A percentile compares a stretch with the other conserved stretches of the same genome.
phyloP scores from a whole-genome alignment of 1,284 basidiomycete genomes.

The Bjerkandera adusta region DNA sequence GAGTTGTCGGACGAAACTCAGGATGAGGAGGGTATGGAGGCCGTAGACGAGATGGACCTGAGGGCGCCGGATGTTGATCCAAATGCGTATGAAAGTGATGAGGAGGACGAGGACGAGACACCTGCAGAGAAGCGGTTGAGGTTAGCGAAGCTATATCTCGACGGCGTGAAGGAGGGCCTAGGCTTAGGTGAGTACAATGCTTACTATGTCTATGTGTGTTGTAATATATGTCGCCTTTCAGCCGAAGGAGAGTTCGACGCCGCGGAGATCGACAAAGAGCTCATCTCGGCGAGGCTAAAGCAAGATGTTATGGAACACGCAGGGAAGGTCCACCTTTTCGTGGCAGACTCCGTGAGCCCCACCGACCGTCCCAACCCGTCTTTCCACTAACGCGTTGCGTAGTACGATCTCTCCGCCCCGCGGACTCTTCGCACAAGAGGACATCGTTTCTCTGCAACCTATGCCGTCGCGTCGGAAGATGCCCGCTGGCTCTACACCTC shows the following conservation, averaged over 20 bases:
- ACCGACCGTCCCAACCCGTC: background rate
- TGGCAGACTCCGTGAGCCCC: slow-evolving; percentile 62
- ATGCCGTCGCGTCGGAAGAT: slow-evolving; percentile 70
- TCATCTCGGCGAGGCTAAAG: slow-evolving; percentile 87
- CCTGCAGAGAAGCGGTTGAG: slow-evolving; percentile 92
- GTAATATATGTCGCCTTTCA: slow-evolving; percentile 23
- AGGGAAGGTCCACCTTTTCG: slow-evolving; percentile 81
- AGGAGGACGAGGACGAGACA: slow-evolving; percentile 87
- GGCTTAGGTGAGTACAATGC: slow-evolving; percentile 52
- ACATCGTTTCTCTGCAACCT: slow-evolving; percentile 76
- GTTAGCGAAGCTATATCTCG: slow-evolving; percentile 88
- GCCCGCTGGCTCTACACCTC: slow-evolving; percentile 74
- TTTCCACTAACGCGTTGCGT: slow-evolving; percentile 3
- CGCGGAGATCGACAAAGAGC: slow-evolving; percentile 88
- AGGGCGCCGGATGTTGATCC: slow-evolving; percentile 55
- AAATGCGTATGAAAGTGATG: slow-evolving; percentile 54
- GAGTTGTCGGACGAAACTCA: slow-evolving; percentile 68
- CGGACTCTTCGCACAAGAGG: slow-evolving; percentile 63
- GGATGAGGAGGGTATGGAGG: slow-evolving; percentile 47
- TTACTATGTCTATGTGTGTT: background rate
- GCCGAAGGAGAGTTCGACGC: slow-evolving; percentile 90
- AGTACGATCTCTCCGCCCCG: slow-evolving; percentile 44
- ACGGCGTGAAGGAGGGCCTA: slow-evolving; percentile 72
- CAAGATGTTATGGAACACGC: slow-evolving; percentile 86
- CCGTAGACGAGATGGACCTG: slow-evolving; percentile 79